These are phyloP conservation scores for Plasmopara muralis DNA, from an alignment of 352 stramenopile species.

Conservation along the genomic window DNA sequence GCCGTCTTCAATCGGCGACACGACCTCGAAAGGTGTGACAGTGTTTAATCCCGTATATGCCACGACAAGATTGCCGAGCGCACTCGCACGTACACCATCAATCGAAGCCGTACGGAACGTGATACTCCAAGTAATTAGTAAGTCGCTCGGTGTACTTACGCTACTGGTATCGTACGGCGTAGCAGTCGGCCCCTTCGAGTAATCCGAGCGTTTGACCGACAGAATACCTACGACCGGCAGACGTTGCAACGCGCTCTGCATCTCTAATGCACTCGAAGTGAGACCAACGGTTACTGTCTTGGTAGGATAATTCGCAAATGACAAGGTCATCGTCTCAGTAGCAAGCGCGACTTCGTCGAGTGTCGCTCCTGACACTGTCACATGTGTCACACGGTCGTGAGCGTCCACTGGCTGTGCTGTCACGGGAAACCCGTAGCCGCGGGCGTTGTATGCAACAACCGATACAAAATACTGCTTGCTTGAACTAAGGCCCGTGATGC, in stretches of 20 bases:
- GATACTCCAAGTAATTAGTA: conserved; percentile 68
- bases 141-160: conserved; percentile 31
- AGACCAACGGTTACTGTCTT: conserved; percentile 32
- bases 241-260: conserved; percentile 50
- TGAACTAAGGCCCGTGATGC: conserved; percentile 38
- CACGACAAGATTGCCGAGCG: conserved; percentile 35
- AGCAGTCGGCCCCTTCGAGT: conserved; percentile 36
- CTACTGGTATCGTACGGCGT: conserved; percentile 43
- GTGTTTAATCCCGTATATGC: conserved; percentile 22
- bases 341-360: conserved; percentile 29
- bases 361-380: conserved; percentile 27
- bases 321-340: conserved; percentile 47
- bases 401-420: conserved; percentile 37
- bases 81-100: conserved; percentile 42
- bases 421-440: conserved; percentile 56
- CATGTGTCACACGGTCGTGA: conserved; percentile 43
- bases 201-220: conserved; percentile 50
- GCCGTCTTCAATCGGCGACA: conserved; percentile 11
- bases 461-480: conserved; percentile 69
- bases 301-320: conserved; percentile 45
- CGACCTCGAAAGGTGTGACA: conserved; percentile 31
- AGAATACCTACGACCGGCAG: conserved; percentile 48
- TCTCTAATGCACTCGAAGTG: conserved; percentile 37
- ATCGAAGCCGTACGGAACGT: conserved; percentile 54
- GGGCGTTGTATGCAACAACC: conserved; percentile 75